A percentile compares a stretch with the other conserved stretches of the same genome.
phyloP scores from a whole-genome alignment of 1,139 yeast genomes.

The Kluyveromyces marxianus region DNA sequence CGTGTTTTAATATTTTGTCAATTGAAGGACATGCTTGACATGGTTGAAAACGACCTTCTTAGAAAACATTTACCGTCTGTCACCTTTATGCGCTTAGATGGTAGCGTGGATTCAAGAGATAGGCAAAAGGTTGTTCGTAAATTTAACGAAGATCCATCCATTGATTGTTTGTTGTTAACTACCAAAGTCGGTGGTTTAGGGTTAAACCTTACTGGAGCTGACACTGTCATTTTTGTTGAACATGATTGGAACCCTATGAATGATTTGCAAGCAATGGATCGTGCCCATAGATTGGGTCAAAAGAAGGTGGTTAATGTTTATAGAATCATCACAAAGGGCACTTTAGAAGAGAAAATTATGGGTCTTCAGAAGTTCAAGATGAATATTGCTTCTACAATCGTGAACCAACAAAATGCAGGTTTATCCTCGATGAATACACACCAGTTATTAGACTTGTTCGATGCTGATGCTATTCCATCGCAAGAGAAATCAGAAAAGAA shows the following conservation, averaged over 20 bases:
- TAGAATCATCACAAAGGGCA: conserved; percentile 82
- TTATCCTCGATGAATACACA: conserved; percentile 94
- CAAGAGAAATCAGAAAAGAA: conserved; percentile 30
- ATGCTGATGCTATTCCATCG: conserved; percentile 40
- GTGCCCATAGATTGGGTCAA: conserved; percentile 97
- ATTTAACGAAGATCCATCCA: conserved; percentile 94
- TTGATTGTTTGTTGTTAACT: conserved; percentile 83
- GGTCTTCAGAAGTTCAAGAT: conserved; percentile 95
- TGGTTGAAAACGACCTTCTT: conserved; percentile 85
- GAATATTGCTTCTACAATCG: conserved; percentile 93
- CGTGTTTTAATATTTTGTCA: conserved; percentile 95
- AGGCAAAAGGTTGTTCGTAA: conserved; percentile 87
- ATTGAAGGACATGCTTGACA: conserved; percentile 93
- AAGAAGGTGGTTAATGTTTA: conserved; percentile 95
- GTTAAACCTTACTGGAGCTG: conserved; percentile 94
- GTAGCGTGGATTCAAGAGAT: conserved; percentile 86
- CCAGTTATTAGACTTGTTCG: conserved; percentile 85
- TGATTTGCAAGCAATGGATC: conserved; percentile 98
- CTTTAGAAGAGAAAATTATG: conserved; percentile 96
- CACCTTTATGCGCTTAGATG: conserved; percentile 91
- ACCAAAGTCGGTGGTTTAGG: conserved; percentile 99
- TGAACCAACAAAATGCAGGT: conserved; percentile 94
- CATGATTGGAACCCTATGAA: conserved; percentile 99
- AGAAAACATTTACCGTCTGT: conserved; percentile 83
- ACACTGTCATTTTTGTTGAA: conserved; percentile 95